Evolutionary conservation across 2,329 filamentous ascomycete species (phyloP).

Genomic region (Penicillium sp.): DNA sequence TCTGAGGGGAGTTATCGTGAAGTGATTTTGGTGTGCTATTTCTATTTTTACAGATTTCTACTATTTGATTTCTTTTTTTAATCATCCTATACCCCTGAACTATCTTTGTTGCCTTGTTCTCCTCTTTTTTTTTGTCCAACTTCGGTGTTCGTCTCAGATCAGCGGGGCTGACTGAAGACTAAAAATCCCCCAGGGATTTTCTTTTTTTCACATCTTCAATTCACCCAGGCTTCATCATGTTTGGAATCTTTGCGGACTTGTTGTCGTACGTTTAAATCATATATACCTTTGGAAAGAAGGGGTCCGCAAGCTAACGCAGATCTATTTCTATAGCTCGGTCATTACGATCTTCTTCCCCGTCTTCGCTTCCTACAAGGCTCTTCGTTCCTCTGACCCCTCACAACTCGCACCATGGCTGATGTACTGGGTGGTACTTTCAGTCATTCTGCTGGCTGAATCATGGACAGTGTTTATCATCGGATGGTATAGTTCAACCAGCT

Average conservation of each 20-base stretch:
- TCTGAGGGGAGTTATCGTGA: neutral
- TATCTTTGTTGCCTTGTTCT: slow-evolving; percentile 7
- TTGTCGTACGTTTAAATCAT: slow-evolving; percentile 63
- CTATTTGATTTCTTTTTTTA: neutral
- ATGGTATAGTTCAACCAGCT: slow-evolving; percentile 55
- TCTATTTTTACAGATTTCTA: neutral
- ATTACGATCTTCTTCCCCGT: slow-evolving; percentile 91
- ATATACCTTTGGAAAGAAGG: neutral
- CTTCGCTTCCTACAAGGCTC: slow-evolving; percentile 96
- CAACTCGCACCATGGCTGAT: slow-evolving; percentile 96
- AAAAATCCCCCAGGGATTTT: slow-evolving; percentile 5
- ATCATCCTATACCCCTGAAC: neutral
- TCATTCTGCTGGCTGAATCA: slow-evolving; percentile 76
- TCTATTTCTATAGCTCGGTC: slow-evolving; percentile 61
- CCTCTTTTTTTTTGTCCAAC: neutral
- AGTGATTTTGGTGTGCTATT: neutral
- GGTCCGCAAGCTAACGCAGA: slow-evolving; percentile 13
- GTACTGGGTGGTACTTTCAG: slow-evolving; percentile 94
- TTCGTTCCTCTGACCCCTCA: slow-evolving; percentile 85
- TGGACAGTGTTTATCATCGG: slow-evolving; percentile 83
- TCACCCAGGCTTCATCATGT: slow-evolving; percentile 55
- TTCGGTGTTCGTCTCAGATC: slow-evolving; percentile 6
- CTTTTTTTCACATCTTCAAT: slow-evolving; percentile 3
- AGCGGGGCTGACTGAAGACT: slow-evolving; percentile 9
- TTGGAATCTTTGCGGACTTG: slow-evolving; percentile 73